phyloP scores from a whole-genome alignment of 768 basidiomycete genomes.

The Suillus tomentosus region DNA sequence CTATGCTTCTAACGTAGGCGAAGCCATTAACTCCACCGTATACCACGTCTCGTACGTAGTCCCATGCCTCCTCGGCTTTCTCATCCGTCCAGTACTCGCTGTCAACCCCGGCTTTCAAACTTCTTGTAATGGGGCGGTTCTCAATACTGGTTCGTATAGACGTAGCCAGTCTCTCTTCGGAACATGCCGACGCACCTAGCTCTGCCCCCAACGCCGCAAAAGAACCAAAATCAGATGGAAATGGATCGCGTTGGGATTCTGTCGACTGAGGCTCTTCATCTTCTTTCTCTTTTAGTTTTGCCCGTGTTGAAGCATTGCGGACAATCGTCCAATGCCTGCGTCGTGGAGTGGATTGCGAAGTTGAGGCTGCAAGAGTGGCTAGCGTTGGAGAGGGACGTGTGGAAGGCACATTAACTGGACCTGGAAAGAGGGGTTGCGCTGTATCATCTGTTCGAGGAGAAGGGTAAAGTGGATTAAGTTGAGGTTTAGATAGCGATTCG shows the following conservation, averaged over 20 bases:
- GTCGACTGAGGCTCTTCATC: slow-evolving; percentile 38
- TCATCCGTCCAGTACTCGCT: slow-evolving; percentile 50
- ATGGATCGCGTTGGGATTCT: slow-evolving; percentile 54
- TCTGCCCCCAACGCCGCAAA: slow-evolving; percentile 46
- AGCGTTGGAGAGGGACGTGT: slow-evolving; percentile 18
- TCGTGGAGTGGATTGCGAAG: slow-evolving; percentile 23
- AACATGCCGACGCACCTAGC: slow-evolving; percentile 41
- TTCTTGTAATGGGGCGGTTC: slow-evolving; percentile 22
- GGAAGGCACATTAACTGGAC: slow-evolving; percentile 30
- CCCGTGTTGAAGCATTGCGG: slow-evolving; percentile 51
- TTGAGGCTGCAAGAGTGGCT: slow-evolving; percentile 21
- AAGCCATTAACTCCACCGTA: slow-evolving; percentile 79
- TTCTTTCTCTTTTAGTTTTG: slow-evolving; percentile 54
- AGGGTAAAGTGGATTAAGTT: slow-evolving; percentile 58
- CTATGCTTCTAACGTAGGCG: slow-evolving; percentile 76
- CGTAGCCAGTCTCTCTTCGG: slow-evolving; percentile 33
- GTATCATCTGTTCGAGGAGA: slow-evolving; percentile 31
- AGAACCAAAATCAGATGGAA: slow-evolving; percentile 61
- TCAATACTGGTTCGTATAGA: slow-evolving; percentile 42
- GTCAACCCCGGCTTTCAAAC: slow-evolving; percentile 21
- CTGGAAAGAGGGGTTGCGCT: slow-evolving; percentile 26
- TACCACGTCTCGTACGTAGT: slow-evolving; percentile 71
- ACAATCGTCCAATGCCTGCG: slow-evolving; percentile 64
- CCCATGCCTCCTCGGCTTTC: slow-evolving; percentile 57
- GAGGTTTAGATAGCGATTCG: slow-evolving; percentile 56